Conservation (phyloP, 768 basidiomycete genomes). For the Auricularia cornea region DNA sequence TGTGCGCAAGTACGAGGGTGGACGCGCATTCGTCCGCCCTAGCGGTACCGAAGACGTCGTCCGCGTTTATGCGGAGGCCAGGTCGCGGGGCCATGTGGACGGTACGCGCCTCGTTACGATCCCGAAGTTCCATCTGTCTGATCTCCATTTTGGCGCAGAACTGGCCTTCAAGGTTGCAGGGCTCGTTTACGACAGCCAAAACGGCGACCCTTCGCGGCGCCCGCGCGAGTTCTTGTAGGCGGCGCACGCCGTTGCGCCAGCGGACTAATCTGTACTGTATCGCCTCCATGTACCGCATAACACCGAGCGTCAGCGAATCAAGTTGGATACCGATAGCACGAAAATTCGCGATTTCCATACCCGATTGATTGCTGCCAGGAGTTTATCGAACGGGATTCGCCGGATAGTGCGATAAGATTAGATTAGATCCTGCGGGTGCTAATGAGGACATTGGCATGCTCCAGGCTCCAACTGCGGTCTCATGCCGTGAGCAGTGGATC, state of each 20-base stretch:
- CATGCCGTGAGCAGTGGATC: too few relatives aligned
- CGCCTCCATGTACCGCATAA: not conserved
- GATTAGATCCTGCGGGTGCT: too few relatives aligned
- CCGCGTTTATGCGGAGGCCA: slow-evolving; percentile 92
- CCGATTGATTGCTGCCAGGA: too few relatives aligned
- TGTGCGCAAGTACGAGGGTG: slow-evolving; percentile 67
- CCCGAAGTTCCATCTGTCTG: slow-evolving; percentile 2
- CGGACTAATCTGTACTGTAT: too few relatives aligned
- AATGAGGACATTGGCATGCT: too few relatives aligned
- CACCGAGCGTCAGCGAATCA: not conserved
- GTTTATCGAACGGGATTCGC: too few relatives aligned
- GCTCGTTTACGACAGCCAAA: slow-evolving; percentile 73
- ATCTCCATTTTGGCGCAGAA: slow-evolving; percentile 35
- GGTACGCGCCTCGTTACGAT: slow-evolving; percentile 41
- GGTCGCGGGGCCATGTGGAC: slow-evolving; percentile 62
- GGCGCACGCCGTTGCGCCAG: too few relatives aligned
- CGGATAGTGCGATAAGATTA: too few relatives aligned
- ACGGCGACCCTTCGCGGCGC: slow-evolving; percentile 67
- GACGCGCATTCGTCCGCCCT: slow-evolving; percentile 89
- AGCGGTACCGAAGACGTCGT: slow-evolving; percentile 99
- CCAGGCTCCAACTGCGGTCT: too few relatives aligned
- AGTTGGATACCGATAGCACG: too few relatives aligned
- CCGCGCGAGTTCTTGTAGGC: slow-evolving; percentile 67
- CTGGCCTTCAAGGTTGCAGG: slow-evolving; percentile 81
- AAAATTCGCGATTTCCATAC: too few relatives aligned